These are phyloP conservation scores for Basidiobolus meristosporus DNA, from an alignment of 371 early-diverging fungal genomes.

Conservation along the genomic window DNA sequence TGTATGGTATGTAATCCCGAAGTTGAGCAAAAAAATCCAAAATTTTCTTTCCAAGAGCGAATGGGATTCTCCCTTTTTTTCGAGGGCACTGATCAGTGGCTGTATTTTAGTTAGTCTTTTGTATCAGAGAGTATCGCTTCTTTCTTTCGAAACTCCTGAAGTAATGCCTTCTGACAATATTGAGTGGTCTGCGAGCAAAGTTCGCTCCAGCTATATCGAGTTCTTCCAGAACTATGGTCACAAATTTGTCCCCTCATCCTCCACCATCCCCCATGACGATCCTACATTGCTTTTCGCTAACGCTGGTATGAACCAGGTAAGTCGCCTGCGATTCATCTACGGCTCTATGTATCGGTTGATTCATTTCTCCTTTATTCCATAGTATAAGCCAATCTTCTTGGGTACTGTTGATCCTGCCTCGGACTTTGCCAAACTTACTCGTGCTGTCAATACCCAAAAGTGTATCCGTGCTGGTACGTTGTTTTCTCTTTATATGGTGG, in stretches of 20 bases:
- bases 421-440: slow-evolving; percentile 70
- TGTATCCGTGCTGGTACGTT: slow-evolving; percentile 92
- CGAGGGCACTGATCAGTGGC: no score
- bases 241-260: slow-evolving; percentile 69
- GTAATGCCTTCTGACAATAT: background rate
- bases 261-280: slow-evolving; percentile 94
- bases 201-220: slow-evolving; percentile 82
- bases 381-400: slow-evolving; percentile 97
- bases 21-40: no score
- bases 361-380: background rate
- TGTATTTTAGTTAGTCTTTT: no score
- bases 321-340: background rate
- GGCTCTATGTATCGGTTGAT: background rate
- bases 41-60: no score
- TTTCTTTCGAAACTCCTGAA: no score
- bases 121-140: no score
- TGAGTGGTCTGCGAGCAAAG: slow-evolving; percentile 61
- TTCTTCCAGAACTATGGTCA: slow-evolving; percentile 78
- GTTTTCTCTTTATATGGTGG: background rate
- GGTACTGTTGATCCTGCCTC: slow-evolving; percentile 87
- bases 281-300: slow-evolving; percentile 97
- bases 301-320: slow-evolving; percentile 98
- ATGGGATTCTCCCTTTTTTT: no score
- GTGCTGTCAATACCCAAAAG: slow-evolving; percentile 95
- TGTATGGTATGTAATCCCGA: no score